phyloP scores from a whole-genome alignment of 331 rosid genomes.

The Dryas integrifolia region DNA sequence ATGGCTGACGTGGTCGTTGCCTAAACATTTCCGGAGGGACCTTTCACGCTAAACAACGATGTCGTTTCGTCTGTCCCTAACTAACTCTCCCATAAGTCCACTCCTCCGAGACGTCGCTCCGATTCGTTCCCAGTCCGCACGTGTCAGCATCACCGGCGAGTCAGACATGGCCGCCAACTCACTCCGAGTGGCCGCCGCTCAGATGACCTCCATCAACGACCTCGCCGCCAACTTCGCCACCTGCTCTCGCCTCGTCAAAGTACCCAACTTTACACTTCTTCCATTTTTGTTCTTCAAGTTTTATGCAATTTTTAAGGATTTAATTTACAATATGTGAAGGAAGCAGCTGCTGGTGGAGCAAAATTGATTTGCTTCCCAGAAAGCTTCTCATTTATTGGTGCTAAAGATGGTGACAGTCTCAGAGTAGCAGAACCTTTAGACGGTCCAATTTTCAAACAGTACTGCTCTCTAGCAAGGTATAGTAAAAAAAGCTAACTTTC shows the following conservation, averaged over 20 bases:
- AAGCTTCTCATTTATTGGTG: slow-evolving; percentile 69
- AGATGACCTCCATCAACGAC: slow-evolving; percentile 86
- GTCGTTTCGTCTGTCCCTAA: slow-evolving; percentile 15
- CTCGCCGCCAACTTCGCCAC: slow-evolving; percentile 69
- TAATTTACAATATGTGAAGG: slow-evolving; percentile 42
- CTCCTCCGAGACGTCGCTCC: slow-evolving; percentile 1
- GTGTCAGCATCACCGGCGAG: slow-evolving; percentile 25
- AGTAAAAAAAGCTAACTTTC: neutral
- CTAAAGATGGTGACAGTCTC: slow-evolving; percentile 76
- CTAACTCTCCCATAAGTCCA: slow-evolving; percentile 4
- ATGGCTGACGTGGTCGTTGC: neutral
- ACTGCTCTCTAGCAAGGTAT: slow-evolving; percentile 87
- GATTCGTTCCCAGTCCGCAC: slow-evolving; percentile 11
- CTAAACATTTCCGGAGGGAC: neutral
- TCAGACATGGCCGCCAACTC: slow-evolving; percentile 58
- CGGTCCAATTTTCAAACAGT: slow-evolving; percentile 68
- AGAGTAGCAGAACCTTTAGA: slow-evolving; percentile 68
- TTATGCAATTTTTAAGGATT: neutral
- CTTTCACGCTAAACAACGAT: neutral
- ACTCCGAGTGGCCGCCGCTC: slow-evolving; percentile 84
- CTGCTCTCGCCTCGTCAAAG: slow-evolving; percentile 73
- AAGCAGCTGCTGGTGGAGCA: slow-evolving; percentile 87
- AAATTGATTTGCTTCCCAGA: slow-evolving; percentile 87
- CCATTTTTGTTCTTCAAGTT: neutral
- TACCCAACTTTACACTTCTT: slow-evolving; percentile 13